Evolutionary conservation across 805 yeast species (phyloP), one percentile per base, ranked within the genome.

Genomic region (Schwanniomyces yamadae): DNA sequence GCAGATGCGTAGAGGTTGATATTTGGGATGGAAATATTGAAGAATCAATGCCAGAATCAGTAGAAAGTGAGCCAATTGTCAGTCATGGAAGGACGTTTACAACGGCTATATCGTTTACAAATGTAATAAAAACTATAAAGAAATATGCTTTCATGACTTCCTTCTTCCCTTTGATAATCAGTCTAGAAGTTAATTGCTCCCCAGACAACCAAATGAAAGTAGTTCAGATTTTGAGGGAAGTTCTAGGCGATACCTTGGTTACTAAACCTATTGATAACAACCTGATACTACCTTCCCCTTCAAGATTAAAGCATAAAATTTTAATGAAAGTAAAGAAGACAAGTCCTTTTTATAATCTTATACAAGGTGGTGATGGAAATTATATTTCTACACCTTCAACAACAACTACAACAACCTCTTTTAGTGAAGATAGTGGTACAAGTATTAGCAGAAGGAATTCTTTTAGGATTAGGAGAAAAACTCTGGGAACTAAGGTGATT

Each of bases 1-100:
- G 98, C 50, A 70, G 96, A 29, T 90, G 96, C 44, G 71, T 93
- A n/a, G 99, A 93, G 53, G 79, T 93, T 26, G 99, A 93, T 58
- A 71, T 93, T 14, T 93, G 99, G 99, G 96, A 91, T 63, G 68
- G 68, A 10, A 41, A 38, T 10, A 85, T 82, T 15, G 31, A 32
- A 6, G 57, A 42, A n/a, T 54, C 62, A 4, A 41, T 34, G 6
- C 31, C 37, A 19, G 36, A 28, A 19, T 23, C 13, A 8, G 32
- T 44, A 9, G 59, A 54, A 10, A 59, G 62, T 9, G 90, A 83
- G 0, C 99, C 99, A 0, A 76, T 86, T 0, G 96, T 93, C 0
- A 83, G 84, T 19, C 99, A 93, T 59, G 99, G 99, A 0, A 64
- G 82, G 32, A 78, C 95, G 0, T 77, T 93, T 43, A 87, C 98